Base-by-base conservation (phyloP, 2,329 filamentous ascomycete genomes). In the Sarocladium oryzae region DNA sequence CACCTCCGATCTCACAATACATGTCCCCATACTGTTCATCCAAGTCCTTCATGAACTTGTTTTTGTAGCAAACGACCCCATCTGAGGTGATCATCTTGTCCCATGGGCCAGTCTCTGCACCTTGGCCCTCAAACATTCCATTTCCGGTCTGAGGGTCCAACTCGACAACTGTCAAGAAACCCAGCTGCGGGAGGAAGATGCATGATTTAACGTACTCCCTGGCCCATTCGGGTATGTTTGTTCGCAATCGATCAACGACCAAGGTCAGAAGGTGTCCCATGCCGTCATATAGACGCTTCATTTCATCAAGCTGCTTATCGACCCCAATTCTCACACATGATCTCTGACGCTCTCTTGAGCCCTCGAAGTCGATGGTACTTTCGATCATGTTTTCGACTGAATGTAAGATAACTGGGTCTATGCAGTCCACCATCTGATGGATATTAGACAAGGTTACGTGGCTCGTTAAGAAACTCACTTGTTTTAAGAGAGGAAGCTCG, bases 171-270 rank as follows among this genome's bases (percentile, higher is more conserved):
- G 90, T 87, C 33, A 96, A 78, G 62, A 96, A 99, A 0, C 93
- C 93, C 33, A 96, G 80, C 60, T 96, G 90, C 0, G 91, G 92
- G 55, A 95, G 86, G 64, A 93, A 96, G 16, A 93, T 86, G 55
- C 95, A 95, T 51, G 91, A 91, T 30, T 77, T 73, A 13, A 85
- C 68, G 53, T 78, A 74, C 26, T 68, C 63, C 23, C 65, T 65
- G 16, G 75, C 74, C 74, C 77, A 76, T 53, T 78, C 73, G 1
- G 90, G 85, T 18, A 93, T 71, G 1, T 76, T 74, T 13, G 68
- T 65, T 1, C 79, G 78, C 52, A 96, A 72, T n/a, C 81, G 77
- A 16, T 75, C 71, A 4, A 84, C 83, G 2, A 89, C 81, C 50
- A 82, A 68, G 2, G 80, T 83, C 13, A 99, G 75, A 11, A 96